Evolutionary conservation across 345 rosid genomes (phyloP).

Genomic region (Salix purpurea): DNA sequence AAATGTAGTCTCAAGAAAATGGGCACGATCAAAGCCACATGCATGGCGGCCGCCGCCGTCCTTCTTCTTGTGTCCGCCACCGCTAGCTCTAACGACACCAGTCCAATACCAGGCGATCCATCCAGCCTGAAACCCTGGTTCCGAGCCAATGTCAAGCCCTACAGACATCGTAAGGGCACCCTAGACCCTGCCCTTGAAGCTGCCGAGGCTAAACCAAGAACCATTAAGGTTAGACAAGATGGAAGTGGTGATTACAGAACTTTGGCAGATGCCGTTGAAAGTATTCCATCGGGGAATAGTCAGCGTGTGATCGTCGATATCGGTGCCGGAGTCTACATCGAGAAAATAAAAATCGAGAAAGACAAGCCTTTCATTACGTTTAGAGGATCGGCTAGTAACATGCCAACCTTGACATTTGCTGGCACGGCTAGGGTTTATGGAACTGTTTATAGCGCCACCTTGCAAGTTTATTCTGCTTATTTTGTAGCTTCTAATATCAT

Average conservation of each 20-base stretch:
- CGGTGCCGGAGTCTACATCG: slow-evolving; percentile 44
- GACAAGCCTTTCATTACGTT: slow-evolving; percentile 51
- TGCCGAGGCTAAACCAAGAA: slow-evolving; percentile 35
- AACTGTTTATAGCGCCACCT: slow-evolving; percentile 59
- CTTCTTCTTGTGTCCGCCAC: not conserved
- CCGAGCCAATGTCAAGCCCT: slow-evolving; percentile 27
- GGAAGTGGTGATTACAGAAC: slow-evolving; percentile 50
- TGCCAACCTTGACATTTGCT: slow-evolving; percentile 32
- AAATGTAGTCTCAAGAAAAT: not conserved
- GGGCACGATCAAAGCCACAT: not conserved
- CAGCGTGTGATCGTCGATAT: slow-evolving; percentile 49
- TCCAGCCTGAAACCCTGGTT: slow-evolving; percentile 40
- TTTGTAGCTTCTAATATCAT: slow-evolving; percentile 53
- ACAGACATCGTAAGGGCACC: slow-evolving; percentile 24
- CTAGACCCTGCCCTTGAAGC: slow-evolving; percentile 42
- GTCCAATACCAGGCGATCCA: slow-evolving; percentile 36
- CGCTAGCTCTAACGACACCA: slow-evolving; percentile 13
- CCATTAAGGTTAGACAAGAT: slow-evolving; percentile 38
- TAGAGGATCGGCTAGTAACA: slow-evolving; percentile 34
- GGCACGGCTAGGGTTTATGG: slow-evolving; percentile 55
- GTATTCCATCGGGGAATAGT: slow-evolving; percentile 39
- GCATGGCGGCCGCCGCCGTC: not conserved
- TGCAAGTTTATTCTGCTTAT: slow-evolving; percentile 51
- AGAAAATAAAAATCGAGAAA: slow-evolving; percentile 45
- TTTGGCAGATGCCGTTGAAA: slow-evolving; percentile 45